Percentiles rank a stretch among this genome's conserved stretches.
Evolutionary conservation across 176 grass and related monocot species (phyloP).

Genomic region (Carex littledalei): DNA sequence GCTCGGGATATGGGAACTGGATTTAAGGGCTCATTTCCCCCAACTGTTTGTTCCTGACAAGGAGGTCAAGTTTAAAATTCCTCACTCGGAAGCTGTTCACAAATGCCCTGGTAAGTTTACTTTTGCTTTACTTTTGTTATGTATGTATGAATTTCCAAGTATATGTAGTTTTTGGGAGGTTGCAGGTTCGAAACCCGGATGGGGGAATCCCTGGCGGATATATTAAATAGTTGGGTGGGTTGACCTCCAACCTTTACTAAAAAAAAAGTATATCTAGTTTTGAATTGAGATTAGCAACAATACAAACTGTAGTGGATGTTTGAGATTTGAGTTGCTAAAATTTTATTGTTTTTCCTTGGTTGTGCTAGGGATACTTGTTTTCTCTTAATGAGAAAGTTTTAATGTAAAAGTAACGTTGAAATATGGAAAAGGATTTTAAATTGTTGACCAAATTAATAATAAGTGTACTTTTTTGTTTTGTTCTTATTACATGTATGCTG

Average conservation of each 20-base stretch:
- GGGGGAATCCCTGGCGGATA: no score
- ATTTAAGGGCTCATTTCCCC: conserved; percentile 80
- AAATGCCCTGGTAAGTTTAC: conserved; percentile 72
- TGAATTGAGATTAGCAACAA: neutral
- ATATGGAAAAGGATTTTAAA: conserved; percentile 10
- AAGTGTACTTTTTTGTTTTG: neutral
- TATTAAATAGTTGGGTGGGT: no score
- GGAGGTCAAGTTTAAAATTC: conserved; percentile 78
- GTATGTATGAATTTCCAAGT: no score
- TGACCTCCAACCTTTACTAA: no score
- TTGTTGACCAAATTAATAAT: neutral
- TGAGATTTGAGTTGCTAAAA: neutral
- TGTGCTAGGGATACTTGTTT: neutral
- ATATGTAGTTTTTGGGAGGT: no score
- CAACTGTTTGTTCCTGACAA: conserved; percentile 73
- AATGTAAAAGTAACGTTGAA: neutral
- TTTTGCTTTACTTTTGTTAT: neutral
- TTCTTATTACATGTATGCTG: neutral
- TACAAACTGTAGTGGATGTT: neutral
- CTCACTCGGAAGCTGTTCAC: conserved; percentile 72
- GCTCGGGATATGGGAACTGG: conserved; percentile 76
- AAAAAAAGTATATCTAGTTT: no score
- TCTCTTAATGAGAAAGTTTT: neutral
- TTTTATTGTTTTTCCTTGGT: neutral
- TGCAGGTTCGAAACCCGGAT: no score